Base-by-base conservation (phyloP, 257 asterid genomes). In the Verbascum thapsus region DNA sequence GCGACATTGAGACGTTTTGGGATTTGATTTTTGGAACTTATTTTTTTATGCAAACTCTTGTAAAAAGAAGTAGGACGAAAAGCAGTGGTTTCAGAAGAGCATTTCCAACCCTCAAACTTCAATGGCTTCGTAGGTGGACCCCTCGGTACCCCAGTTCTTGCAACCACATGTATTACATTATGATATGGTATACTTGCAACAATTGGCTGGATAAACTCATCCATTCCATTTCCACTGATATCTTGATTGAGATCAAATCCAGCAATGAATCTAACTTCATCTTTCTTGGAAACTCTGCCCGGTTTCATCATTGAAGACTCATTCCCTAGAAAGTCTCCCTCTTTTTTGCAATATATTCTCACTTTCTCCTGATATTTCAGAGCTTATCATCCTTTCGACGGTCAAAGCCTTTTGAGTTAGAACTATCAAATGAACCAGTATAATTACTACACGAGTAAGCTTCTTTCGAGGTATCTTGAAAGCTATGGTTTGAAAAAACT, bases 201-300 rank as follows among this genome's bases (percentile, higher is more conserved):
- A n/a, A n/a, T 58, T 7, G 78, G 73, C 53, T 69, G 66, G 32
- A 67, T 65, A 66, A 26, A 47, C 40, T 68, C 74, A 19, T 53
- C n/a, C n/a, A n/a, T n/a, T n/a, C n/a, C n/a, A n/a, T n/a, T n/a
- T n/a, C n/a, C 80, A 62, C 62, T 58, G 16, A 76, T 66, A 61
- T 82, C 87, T 52, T 85, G 80, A 18, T 85, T 85, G 22, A 85
- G 80, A 78, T 85, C 89, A 63, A 85, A 80, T 62, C 74, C 72
- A 67, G 66, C 74, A 18, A 58, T 23, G 41, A 39, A 47, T 10
- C 58, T 58, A 45, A 23, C 61, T 64, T 57, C 56, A 20, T 44
- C 71, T 57, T 62, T 20, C 34, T 15, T 10, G 4, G 66, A 32
- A 67, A 20, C 67, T 55, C 52, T n/a, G n/a, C 52, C 6, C 23